A percentile compares a stretch with the other conserved stretches of the same genome.
phyloP scores from a whole-genome alignment of 805 yeast species.

The Metschnikowia similis region DNA sequence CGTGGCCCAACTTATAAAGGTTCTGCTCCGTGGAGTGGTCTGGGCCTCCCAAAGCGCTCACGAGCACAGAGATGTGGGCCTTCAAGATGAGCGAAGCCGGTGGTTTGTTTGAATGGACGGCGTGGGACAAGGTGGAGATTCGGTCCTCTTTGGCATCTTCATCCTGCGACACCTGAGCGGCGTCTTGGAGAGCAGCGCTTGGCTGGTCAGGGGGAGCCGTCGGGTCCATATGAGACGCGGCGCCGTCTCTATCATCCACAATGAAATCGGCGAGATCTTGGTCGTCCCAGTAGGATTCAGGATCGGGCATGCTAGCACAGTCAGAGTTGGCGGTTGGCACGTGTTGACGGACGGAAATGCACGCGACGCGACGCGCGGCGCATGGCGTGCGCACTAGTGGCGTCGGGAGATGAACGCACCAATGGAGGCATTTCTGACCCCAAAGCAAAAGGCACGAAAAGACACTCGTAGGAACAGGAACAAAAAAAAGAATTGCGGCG shows the following conservation, averaged over 20 bases:
- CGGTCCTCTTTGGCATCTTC: slow-evolving; percentile 13
- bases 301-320: neutral
- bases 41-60: slow-evolving; percentile 88
- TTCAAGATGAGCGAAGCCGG: slow-evolving; percentile 42
- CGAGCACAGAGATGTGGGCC: slow-evolving; percentile 75
- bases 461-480: too few species aligned
- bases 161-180: slow-evolving; percentile 11
- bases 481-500: slow-evolving; percentile 6
- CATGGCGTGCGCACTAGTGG: neutral
- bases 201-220: neutral
- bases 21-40: slow-evolving; percentile 58
- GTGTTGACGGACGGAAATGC: neutral
- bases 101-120: slow-evolving; percentile 30
- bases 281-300: slow-evolving; percentile 12
- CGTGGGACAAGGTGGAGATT: slow-evolving; percentile 17
- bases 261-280: slow-evolving; percentile 36
- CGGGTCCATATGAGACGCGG: neutral
- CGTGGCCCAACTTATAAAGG: slow-evolving; percentile 79
- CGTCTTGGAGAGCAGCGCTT: neutral
- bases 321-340: neutral
- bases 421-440: too few species aligned
- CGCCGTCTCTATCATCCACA: slow-evolving; percentile 22
- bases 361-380: slow-evolving; percentile 7
- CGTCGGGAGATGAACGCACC: too few species aligned
- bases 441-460: too few species aligned